phyloP scores from a whole-genome alignment of 2,329 filamentous ascomycete species.

The Ophiostoma sp. region DNA sequence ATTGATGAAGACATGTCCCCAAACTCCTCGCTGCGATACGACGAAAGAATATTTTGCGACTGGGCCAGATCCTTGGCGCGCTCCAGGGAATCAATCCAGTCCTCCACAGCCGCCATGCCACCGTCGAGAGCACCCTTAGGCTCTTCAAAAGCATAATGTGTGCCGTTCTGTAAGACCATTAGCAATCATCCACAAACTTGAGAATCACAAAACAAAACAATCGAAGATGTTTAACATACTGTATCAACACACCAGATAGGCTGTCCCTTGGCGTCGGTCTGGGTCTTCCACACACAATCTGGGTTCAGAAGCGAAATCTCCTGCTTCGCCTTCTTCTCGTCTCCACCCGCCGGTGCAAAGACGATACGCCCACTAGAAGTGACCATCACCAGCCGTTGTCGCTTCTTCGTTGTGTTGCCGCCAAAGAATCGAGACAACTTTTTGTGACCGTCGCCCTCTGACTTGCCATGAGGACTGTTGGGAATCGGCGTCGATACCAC shows the following conservation, averaged over 20 bases:
- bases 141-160: constrained; percentile 92
- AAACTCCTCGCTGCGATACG: constrained; percentile 69
- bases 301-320: constrained; percentile 80
- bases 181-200: not conserved
- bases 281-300: constrained; percentile 76
- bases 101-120: constrained; percentile 70
- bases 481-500: constrained; percentile 77
- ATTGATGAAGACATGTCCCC: constrained; percentile 68
- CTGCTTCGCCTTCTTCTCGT: constrained; percentile 92
- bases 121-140: constrained; percentile 68
- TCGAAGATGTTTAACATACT: constrained; percentile 58
- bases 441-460: constrained; percentile 69
- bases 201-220: not conserved
- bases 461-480: constrained; percentile 70
- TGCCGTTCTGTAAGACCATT: constrained; percentile 65
- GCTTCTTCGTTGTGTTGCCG: constrained; percentile 85
- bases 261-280: constrained; percentile 82
- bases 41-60: constrained; percentile 66
- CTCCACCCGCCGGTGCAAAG: constrained; percentile 84
- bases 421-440: constrained; percentile 94
- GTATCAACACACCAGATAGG: constrained; percentile 90
- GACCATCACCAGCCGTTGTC: constrained; percentile 90
- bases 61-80: constrained; percentile 81
- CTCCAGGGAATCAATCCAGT: constrained; percentile 90
- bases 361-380: constrained; percentile 89